Base-by-base conservation (phyloP, 306 rosid genomes). In the Rosa chinensis region DNA sequence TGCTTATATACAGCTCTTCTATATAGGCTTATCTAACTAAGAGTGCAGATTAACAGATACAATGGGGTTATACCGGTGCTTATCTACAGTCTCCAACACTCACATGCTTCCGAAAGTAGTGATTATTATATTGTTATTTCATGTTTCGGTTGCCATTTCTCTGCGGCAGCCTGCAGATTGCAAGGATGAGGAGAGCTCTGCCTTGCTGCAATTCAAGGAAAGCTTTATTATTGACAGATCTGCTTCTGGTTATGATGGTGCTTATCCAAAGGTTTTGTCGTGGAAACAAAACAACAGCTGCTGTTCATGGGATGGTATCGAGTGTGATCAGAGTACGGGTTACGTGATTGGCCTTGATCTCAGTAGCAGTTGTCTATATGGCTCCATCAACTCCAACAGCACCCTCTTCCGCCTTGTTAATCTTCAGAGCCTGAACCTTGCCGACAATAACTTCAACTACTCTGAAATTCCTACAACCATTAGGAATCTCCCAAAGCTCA, bases 131-230 rank as follows among this genome's bases (percentile, higher is more conserved):
- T 39, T 74, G 2, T 0, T 43, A 5, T 10, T 17, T 69, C 35
- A 43, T 28, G 32, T 5, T 21, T 4, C 13, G n/a, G 68, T 52
- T n/a, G 59, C 71, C 37, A 16, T 42, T 42, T 25, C 49, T 44
- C 23, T 11, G 18, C 8, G 5, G 58, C 69, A 66, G 47, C 53
- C 32, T n/a, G 25, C 7, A 10, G 53, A 52, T 10, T 80, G 83
- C 68, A 47, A 20, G 53, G 74, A 73, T 16, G 74, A 43, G 1
- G 42, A 80, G 47, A 74, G 40, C 21, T 74, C 61, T 6, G 74
- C 74, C 20, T 18, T 74, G 78, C 56, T 73, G 48, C 59, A 80
- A 10, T 80, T 80, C 78, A 80, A 80, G 44, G 21, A 62, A 14
- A 72, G 47, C 66, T 80, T 80, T 25, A 16, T 6, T n/a, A 40